These are phyloP conservation scores for Teratosphaeria epicoccoides DNA, from an alignment of 2,329 filamentous ascomycete species.

Conservation along the genomic window DNA sequence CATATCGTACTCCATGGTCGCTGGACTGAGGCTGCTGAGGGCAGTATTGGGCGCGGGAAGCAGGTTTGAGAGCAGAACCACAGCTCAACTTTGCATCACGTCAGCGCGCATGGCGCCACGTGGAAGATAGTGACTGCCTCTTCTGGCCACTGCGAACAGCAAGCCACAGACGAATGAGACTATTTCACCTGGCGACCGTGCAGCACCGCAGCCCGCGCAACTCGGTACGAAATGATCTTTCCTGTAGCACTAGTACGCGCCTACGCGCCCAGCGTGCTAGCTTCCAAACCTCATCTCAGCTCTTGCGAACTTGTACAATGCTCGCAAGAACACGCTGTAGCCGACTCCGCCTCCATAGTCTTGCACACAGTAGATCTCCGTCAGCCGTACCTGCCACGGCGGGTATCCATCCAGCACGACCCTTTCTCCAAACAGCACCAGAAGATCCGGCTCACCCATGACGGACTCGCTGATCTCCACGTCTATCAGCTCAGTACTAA, in stretches of 20 bases:
- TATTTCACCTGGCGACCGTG: no score
- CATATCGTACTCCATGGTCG: background rate
- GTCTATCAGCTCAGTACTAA: slow-evolving; percentile 76
- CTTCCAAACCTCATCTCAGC: slow-evolving; percentile 45
- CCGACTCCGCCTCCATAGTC: slow-evolving; percentile 51
- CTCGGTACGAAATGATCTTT: no score
- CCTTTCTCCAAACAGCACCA: slow-evolving; percentile 76
- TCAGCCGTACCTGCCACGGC: slow-evolving; percentile 89
- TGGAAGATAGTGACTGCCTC: background rate
- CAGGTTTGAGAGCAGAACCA: background rate
- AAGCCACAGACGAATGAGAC: background rate
- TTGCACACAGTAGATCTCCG: slow-evolving; percentile 70
- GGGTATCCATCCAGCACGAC: slow-evolving; percentile 85
- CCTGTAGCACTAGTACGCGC: background rate
- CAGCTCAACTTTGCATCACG: background rate
- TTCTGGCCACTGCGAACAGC: background rate
- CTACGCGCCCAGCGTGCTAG: background rate
- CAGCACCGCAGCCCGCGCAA: no score
- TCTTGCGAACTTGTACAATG: slow-evolving; percentile 70
- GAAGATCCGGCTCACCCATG: slow-evolving; percentile 79
- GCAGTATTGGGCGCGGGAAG: background rate
- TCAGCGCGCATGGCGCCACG: background rate
- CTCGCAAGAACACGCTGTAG: slow-evolving; percentile 86
- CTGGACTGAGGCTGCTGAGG: background rate
- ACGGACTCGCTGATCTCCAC: slow-evolving; percentile 70